phyloP scores from a whole-genome alignment of 1,284 basidiomycete genomes.

The Rhodotorula sp. region DNA sequence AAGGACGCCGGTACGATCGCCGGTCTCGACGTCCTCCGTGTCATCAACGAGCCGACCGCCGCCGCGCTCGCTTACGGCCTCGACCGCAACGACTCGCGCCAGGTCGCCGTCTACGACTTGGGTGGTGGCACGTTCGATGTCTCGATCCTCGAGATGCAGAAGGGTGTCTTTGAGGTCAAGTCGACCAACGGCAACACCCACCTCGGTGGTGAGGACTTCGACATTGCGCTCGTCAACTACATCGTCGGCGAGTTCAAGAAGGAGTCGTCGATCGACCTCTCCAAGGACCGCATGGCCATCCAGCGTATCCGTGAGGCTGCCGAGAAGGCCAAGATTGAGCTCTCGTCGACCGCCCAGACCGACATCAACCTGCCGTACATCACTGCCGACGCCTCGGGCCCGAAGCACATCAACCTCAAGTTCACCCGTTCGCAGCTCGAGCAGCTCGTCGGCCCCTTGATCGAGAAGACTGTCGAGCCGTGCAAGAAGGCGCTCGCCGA shows the following conservation, averaged over 20 bases:
- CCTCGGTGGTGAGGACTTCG: conserved; percentile 95
- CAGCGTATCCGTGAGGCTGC: conserved; percentile 98
- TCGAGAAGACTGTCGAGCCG: conserved; percentile 89
- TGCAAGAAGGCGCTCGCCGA: conserved; percentile 94
- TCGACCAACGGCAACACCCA: conserved; percentile 99
- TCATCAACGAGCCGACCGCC: conserved; percentile 98
- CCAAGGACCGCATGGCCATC: conserved; percentile 90
- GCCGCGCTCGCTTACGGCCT: conserved; percentile 96
- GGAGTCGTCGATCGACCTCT: conserved; percentile 77
- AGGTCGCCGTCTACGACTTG: conserved; percentile 96
- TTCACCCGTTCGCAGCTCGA: conserved; percentile 88
- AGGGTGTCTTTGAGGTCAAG: conserved; percentile 99
- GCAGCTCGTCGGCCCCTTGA: conserved; percentile 73
- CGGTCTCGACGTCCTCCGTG: conserved; percentile 92
- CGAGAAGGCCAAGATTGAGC: conserved; percentile 98
- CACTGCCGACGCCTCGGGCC: conserved; percentile 87
- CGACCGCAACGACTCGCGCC: conserved; percentile 73
- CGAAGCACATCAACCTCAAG: conserved; percentile 94
- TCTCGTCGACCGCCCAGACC: conserved; percentile 88
- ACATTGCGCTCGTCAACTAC: conserved; percentile 83
- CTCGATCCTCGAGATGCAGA: conserved; percentile 97
- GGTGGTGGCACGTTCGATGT: conserved; percentile 97
- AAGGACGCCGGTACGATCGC: conserved; percentile 97
- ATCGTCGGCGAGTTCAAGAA: conserved; percentile 93
- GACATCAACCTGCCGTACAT: conserved; percentile 98